Conservation (phyloP, 495 filamentous ascomycete species). For the Xylaria curta region DNA sequence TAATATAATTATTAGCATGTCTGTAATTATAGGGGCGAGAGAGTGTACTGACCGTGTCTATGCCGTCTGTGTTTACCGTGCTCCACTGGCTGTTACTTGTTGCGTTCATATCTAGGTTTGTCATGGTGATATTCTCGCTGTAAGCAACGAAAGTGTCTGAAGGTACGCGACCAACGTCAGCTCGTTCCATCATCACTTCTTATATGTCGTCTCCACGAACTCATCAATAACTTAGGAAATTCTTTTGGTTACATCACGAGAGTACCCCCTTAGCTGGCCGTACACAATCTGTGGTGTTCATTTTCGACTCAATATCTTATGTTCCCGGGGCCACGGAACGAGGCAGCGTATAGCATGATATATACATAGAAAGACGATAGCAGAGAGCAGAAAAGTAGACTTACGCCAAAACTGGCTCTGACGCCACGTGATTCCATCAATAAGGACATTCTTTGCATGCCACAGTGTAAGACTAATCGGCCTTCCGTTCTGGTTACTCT, state of each 20-base stretch:
- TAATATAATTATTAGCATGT: not conserved
- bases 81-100: constrained; percentile 42
- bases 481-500: constrained; percentile 45
- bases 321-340: not conserved
- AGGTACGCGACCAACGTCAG: not conserved
- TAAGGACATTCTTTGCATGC: constrained; percentile 43
- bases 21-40: not conserved
- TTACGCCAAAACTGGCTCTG: constrained; percentile 52
- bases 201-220: not conserved
- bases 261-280: not conserved
- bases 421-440: constrained; percentile 52
- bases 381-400: not conserved
- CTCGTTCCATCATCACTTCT: not conserved
- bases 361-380: not conserved
- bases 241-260: not conserved
- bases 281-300: not conserved
- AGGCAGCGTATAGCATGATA: not conserved
- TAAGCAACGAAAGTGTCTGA: constrained; percentile 50
- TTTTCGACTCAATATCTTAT: not conserved
- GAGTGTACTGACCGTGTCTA: constrained; percentile 37
- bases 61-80: constrained; percentile 51
- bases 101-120: constrained; percentile 52
- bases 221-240: not conserved
- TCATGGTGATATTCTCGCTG: constrained; percentile 48
- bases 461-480: constrained; percentile 46